Base-by-base conservation (phyloP, 2,329 filamentous ascomycete species). In the Blumeriella jaapii region DNA sequence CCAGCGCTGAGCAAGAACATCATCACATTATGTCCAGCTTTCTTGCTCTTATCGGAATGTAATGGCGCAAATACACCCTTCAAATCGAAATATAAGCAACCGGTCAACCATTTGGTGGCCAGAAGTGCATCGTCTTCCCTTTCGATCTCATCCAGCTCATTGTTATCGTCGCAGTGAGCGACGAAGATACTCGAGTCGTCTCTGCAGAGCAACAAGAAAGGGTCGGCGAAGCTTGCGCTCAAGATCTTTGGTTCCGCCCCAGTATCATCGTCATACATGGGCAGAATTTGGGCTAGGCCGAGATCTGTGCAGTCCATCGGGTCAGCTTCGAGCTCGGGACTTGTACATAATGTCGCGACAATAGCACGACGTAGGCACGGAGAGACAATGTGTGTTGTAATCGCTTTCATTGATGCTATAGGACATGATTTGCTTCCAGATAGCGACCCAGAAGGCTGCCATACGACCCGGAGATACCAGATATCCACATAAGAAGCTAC, bases 221-320 rank as follows among this genome's bases (percentile, higher is more conserved):
- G 85, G 48, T 96, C 89, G 13, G 74, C 74, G 49, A 96, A 87
- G 54, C 82, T 93, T 23, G 83, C 81, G 51, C 76, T 81, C 29
- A 86, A 63, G 26, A 91, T 79, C 34, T 78, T 71, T 4, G 84
- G 78, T 50, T 94, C 84, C 13, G 73, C 78, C 9, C 82, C 86
- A 0, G 79, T 87, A 45, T 91, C 83, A 50, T 94, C 91, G 50
- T 96, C 91, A 42, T 84, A 73, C 71, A 96, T 85, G 1, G 87
- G 85, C 31, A 95, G 70, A 36, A 98, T 96, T 53, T 96, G 89
- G 29, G 79, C 78, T 34, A 98, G 69, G 8, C 81, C 83, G 40
- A 98, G 71, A 57, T 93, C 84, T 85, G 51, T 6, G 35, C 35
- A 47, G 41, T 37, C 26, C 36, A 31, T 36, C 27, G 15, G 28